A percentile compares a stretch with the other conserved stretches of the same genome.
Evolutionary conservation across 306 rosid species (phyloP).

Genomic region (Rosa multiflora): DNA sequence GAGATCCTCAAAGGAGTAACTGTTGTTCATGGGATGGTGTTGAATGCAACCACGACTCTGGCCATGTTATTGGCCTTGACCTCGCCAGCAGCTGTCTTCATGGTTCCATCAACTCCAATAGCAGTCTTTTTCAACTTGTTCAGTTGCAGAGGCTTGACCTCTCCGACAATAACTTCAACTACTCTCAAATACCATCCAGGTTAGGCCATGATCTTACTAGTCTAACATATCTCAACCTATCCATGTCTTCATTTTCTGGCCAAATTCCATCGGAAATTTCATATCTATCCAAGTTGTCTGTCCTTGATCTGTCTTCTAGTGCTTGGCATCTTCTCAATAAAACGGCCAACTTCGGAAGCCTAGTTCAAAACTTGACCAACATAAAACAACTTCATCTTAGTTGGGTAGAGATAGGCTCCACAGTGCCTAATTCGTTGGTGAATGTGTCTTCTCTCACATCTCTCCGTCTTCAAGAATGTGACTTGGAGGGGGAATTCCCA

Average conservation of each 20-base stretch:
- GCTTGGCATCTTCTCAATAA: neutral
- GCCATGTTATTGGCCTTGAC: constrained; percentile 19
- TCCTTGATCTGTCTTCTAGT: neutral
- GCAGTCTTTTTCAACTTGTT: constrained; percentile 18
- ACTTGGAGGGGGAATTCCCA: too few relatives aligned
- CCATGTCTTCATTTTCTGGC: neutral
- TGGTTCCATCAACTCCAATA: constrained; percentile 22
- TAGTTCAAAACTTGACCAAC: constrained; percentile 22
- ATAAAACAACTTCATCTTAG: too few relatives aligned
- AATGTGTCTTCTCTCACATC: too few relatives aligned
- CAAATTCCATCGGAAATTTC: constrained; percentile 3
- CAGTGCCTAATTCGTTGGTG: too few relatives aligned
- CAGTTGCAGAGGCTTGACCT: constrained; percentile 22
- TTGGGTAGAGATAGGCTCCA: too few relatives aligned
- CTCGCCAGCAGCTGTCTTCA: constrained; percentile 20
- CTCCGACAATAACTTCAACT: constrained; percentile 23
- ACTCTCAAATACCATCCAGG: constrained; percentile 22
- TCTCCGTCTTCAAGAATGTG: too few relatives aligned
- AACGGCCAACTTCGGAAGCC: neutral
- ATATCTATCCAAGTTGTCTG: neutral
- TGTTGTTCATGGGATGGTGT: constrained; percentile 27
- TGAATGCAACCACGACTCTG: constrained; percentile 1
- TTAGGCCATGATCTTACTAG: constrained; percentile 3
- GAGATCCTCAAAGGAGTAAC: neutral
- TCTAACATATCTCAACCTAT: constrained; percentile 9